Conservation (phyloP, 2,329 filamentous ascomycete species). For the Colletotrichum tamarilloi region DNA sequence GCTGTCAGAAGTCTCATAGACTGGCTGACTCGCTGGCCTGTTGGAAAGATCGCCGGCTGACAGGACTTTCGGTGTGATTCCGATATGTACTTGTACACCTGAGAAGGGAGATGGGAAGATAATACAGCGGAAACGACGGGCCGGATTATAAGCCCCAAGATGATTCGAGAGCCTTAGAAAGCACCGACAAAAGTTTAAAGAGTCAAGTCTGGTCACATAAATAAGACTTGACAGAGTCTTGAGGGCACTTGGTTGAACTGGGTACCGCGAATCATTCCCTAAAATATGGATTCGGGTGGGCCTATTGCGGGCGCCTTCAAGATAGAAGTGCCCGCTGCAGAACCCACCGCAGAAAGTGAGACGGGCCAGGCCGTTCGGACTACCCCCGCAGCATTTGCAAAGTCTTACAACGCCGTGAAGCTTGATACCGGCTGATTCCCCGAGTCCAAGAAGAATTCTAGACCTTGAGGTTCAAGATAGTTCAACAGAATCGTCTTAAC, state of each 20-base stretch:
- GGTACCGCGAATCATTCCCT: background rate
- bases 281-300: background rate
- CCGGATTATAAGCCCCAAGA: background rate
- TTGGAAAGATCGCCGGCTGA: background rate
- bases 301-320: background rate
- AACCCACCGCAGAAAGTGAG: background rate
- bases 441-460: background rate
- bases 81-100: background rate
- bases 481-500: background rate
- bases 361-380: background rate
- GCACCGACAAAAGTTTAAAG: background rate
- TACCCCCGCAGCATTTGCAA: background rate
- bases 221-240: no score
- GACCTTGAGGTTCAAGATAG: background rate
- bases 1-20: background rate
- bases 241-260: background rate
- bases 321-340: background rate
- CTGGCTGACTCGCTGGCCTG: background rate
- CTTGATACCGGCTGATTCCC: background rate
- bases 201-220: background rate
- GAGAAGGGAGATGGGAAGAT: background rate
- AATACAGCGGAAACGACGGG: background rate
- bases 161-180: background rate
- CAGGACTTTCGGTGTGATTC: background rate
- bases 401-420: background rate